These are phyloP conservation scores for Rostrohypoxylon terebratum DNA, from an alignment of 495 filamentous ascomycete genomes.

Conservation along the genomic window DNA sequence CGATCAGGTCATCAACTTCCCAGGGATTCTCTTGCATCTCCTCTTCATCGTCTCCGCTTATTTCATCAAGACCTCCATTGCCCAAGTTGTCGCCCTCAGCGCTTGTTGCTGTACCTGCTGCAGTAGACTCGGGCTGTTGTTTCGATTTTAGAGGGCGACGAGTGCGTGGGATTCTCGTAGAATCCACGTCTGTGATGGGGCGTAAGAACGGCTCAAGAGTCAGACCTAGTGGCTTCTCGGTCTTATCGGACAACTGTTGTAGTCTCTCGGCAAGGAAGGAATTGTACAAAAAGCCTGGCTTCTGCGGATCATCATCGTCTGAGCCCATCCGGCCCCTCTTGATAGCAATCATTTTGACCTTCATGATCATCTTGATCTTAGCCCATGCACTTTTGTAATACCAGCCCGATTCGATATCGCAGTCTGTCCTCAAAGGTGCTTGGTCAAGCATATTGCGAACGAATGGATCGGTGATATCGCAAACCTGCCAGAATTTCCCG, in stretches of 20 bases:
- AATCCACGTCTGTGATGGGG: conserved; percentile 42
- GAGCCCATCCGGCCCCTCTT: conserved; percentile 56
- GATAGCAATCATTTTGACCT: conserved; percentile 75
- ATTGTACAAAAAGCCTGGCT: conserved; percentile 47
- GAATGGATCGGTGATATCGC: conserved; percentile 87
- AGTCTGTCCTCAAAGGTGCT: conserved; percentile 58
- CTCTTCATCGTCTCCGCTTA: conserved; percentile 4
- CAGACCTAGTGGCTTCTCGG: conserved; percentile 44
- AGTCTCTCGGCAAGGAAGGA: conserved; percentile 43
- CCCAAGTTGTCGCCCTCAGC: conserved; percentile 1
- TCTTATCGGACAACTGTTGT: conserved; percentile 39
- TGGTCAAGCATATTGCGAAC: conserved; percentile 65
- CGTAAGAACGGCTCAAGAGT: conserved; percentile 47
- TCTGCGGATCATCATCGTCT: conserved; percentile 63
- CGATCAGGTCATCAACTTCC: conserved; percentile 13
- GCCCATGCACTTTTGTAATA: conserved; percentile 79
- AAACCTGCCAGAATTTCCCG: conserved; percentile 91
- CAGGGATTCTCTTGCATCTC: conserved; percentile 6
- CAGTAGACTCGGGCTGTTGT: not conserved
- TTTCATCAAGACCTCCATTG: conserved; percentile 7
- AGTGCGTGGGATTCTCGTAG: conserved; percentile 13
- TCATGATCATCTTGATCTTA: conserved; percentile 87
- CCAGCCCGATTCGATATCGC: conserved; percentile 80
- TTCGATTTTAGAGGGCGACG: conserved; percentile 1
- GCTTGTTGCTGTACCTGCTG: not conserved